Conservation (phyloP, 163 green algal genomes). For the Prototheca stagnorum region DNA sequence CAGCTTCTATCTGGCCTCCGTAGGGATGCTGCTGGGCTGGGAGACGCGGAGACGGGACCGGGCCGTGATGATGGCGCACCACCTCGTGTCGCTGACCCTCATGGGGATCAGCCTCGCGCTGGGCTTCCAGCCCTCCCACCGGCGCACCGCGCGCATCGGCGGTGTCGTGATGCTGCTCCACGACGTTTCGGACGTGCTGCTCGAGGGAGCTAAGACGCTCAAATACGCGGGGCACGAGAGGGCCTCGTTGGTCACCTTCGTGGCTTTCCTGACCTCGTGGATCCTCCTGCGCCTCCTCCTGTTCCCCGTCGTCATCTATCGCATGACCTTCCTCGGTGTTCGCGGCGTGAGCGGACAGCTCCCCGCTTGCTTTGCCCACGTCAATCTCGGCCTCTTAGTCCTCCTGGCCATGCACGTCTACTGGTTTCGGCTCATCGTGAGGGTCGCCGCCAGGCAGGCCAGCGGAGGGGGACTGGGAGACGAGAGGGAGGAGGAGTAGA, state of each 20-base stretch:
- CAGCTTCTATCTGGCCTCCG: constrained; percentile 35
- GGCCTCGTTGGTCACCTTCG: constrained; percentile 30
- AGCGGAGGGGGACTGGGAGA: constrained; percentile 25
- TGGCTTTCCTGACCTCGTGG: constrained; percentile 43
- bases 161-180: constrained; percentile 63
- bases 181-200: constrained; percentile 58
- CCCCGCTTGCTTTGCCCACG: constrained; percentile 10
- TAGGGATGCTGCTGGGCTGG: constrained; percentile 49
- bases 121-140: constrained; percentile 3
- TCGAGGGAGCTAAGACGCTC: constrained; percentile 55
- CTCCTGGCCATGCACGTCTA: constrained; percentile 63
- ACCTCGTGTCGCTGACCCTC: constrained; percentile 45
- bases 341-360: constrained; percentile 19
- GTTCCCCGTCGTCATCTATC: constrained; percentile 48
- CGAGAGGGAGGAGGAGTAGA: constrained; percentile 28
- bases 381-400: constrained; percentile 40
- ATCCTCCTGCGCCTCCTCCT: constrained; percentile 35
- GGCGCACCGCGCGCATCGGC: constrained; percentile 48
- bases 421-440: constrained; percentile 67
- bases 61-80: constrained; percentile 60
- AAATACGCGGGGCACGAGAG: constrained; percentile 44
- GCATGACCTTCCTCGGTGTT: constrained; percentile 14
- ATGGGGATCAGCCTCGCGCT: constrained; percentile 24
- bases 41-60: constrained; percentile 58
- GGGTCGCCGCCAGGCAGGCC: constrained; percentile 28